phyloP scores from a whole-genome alignment of 2,329 filamentous ascomycete species.

The Septoria petroselini region DNA sequence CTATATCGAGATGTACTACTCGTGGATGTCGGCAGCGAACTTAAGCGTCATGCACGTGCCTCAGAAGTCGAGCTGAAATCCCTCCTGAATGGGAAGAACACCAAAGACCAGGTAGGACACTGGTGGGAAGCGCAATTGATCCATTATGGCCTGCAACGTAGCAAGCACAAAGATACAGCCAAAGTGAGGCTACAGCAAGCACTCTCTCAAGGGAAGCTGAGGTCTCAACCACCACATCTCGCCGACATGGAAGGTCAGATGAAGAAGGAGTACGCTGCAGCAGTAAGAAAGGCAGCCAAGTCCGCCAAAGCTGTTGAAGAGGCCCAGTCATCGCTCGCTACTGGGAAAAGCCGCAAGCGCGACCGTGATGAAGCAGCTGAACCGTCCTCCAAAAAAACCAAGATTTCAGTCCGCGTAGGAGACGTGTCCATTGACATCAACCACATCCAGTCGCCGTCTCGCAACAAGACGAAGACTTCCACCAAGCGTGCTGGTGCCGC shows the following conservation, averaged over 20 bases:
- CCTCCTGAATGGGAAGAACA: slow-evolving; percentile 26
- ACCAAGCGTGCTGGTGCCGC: slow-evolving; percentile 3
- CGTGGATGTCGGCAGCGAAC: slow-evolving; percentile 31
- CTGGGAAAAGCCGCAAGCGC: slow-evolving; percentile 25
- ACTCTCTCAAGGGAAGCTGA: slow-evolving; percentile 48
- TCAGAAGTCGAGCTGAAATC: slow-evolving; percentile 28
- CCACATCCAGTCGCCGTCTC: slow-evolving; percentile 13
- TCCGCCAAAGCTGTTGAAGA: background rate
- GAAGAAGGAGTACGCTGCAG: slow-evolving; percentile 57
- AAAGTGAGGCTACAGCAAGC: slow-evolving; percentile 60
- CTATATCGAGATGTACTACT: slow-evolving; percentile 33
- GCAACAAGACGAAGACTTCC: slow-evolving; percentile 19
- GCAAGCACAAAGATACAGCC: slow-evolving; percentile 58
- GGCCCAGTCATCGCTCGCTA: no score
- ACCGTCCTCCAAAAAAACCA: slow-evolving; percentile 29
- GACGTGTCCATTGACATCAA: slow-evolving; percentile 31
- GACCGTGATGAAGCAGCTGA: slow-evolving; percentile 24
- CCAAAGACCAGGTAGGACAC: slow-evolving; percentile 54
- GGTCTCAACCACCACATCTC: slow-evolving; percentile 49
- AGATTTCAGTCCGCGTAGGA: slow-evolving; percentile 29
- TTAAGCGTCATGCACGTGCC: slow-evolving; percentile 33
- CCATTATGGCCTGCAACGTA: slow-evolving; percentile 59
- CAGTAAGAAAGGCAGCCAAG: slow-evolving; percentile 48
- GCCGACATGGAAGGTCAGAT: slow-evolving; percentile 52
- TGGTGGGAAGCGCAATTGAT: slow-evolving; percentile 63